Conservation (phyloP, 129 eudicot species). For the Erigeron canadensis region DNA sequence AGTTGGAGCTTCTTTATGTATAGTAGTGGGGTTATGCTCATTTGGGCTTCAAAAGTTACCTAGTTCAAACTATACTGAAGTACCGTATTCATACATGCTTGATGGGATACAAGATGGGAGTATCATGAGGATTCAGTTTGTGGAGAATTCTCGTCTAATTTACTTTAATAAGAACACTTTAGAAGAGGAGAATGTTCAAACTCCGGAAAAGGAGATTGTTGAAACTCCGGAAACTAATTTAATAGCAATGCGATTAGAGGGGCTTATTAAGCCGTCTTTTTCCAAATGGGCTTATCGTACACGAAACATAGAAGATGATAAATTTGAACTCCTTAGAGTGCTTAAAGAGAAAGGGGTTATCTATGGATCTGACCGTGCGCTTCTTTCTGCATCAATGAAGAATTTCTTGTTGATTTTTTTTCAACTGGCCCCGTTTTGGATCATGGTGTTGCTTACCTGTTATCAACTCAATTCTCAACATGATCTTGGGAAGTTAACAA, state of each 20-base stretch:
- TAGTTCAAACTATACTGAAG: slow-evolving; percentile 15
- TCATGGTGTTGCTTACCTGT: slow-evolving; percentile 40
- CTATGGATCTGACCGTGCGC: slow-evolving; percentile 38
- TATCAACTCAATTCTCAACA: slow-evolving; percentile 38
- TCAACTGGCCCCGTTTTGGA: slow-evolving; percentile 42
- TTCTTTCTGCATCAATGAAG: slow-evolving; percentile 28
- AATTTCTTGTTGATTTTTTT: slow-evolving; percentile 35
- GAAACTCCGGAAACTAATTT: slow-evolving; percentile 22
- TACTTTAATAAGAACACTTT: slow-evolving; percentile 28
- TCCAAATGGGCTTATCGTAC: slow-evolving; percentile 38
- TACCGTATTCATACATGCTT: slow-evolving; percentile 38
- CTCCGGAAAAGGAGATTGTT: slow-evolving; percentile 15
- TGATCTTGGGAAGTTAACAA: slow-evolving; percentile 35
- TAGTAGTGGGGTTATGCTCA: slow-evolving; percentile 29
- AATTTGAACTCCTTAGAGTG: slow-evolving; percentile 29
- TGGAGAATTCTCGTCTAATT: slow-evolving; percentile 37
- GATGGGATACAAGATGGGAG: slow-evolving; percentile 38
- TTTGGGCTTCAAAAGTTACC: slow-evolving; percentile 27
- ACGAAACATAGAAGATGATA: slow-evolving; percentile 40
- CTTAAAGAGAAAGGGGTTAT: slow-evolving; percentile 32
- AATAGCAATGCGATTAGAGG: slow-evolving; percentile 8
- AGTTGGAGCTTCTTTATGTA: slow-evolving; percentile 32
- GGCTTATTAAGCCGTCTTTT: slow-evolving; percentile 8
- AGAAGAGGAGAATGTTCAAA: slow-evolving; percentile 22
- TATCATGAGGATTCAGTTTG: slow-evolving; percentile 38